Percentiles rank a stretch among this genome's conserved stretches.
Evolutionary conservation across 306 rosid genomes (phyloP).

Genomic region (Cucurbita maxima): DNA sequence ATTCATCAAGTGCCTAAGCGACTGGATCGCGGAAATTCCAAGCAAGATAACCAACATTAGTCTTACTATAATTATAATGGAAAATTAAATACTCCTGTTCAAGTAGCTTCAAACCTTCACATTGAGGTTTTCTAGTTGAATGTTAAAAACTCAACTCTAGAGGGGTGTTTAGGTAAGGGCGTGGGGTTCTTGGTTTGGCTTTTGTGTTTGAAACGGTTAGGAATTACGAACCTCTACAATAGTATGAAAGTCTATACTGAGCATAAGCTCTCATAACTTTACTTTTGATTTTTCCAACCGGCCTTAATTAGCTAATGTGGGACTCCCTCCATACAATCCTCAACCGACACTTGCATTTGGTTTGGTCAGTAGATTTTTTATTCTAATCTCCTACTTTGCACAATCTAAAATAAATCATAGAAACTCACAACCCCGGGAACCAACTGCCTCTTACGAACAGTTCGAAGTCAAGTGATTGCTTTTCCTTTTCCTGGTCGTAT

Average conservation of each 20-base stretch:
- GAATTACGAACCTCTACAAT: no score
- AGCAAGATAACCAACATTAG: background rate
- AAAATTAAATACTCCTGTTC: background rate
- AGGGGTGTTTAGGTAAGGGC: background rate
- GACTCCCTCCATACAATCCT: no score
- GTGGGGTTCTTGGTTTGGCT: background rate
- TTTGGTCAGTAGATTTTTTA: background rate
- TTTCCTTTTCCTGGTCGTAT: background rate
- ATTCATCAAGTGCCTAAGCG: background rate
- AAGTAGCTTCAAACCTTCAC: background rate
- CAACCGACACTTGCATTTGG: background rate
- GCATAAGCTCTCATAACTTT: no score
- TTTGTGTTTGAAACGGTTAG: background rate
- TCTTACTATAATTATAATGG: background rate
- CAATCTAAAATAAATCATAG: background rate
- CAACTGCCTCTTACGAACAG: background rate
- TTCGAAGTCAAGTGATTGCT: background rate
- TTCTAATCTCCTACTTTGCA: background rate
- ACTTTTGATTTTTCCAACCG: no score
- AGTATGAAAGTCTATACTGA: no score
- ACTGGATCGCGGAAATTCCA: background rate
- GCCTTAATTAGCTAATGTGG: no score
- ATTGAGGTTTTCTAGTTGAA: background rate
- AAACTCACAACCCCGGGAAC: background rate
- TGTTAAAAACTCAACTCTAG: background rate